These are phyloP conservation scores for Candolleomyces eurysporus DNA, from an alignment of 768 basidiomycete species.

Conservation along the genomic window DNA sequence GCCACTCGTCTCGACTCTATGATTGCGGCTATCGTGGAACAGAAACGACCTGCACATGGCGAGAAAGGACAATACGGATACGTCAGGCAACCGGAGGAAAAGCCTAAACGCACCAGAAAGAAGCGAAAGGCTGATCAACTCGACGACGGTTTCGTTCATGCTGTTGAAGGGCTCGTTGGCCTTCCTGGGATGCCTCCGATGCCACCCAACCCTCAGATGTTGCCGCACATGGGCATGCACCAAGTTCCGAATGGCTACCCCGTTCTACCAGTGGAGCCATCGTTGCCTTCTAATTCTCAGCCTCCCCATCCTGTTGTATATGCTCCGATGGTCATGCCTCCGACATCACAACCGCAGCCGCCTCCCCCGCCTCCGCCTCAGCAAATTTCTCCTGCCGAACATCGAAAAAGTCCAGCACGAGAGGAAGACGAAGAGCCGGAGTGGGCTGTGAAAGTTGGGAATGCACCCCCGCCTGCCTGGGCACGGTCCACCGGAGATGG, in stretches of 20 bases:
- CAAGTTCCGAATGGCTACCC: not conserved
- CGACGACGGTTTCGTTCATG: constrained; percentile 20
- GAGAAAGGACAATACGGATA: constrained; percentile 85
- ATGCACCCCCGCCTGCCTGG: constrained; percentile 66
- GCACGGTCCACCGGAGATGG: constrained; percentile 44
- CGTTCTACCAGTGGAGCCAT: not conserved
- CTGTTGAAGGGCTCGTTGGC: constrained; percentile 17
- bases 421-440: constrained; percentile 63
- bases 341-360: constrained; percentile 11
- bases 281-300: constrained; percentile 3
- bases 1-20: constrained; percentile 59
- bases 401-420: constrained; percentile 46
- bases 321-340: constrained; percentile 9
- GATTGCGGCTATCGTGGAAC: constrained; percentile 65
- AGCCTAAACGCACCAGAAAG: constrained; percentile 54
- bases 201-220: constrained; percentile 12
- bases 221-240: constrained; percentile 6
- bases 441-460: constrained; percentile 67
- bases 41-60: constrained; percentile 64
- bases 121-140: constrained; percentile 32
- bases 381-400: constrained; percentile 22
- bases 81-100: constrained; percentile 72
- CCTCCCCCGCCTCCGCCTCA: constrained; percentile 13
- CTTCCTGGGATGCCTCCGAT: constrained; percentile 13
- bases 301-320: constrained; percentile 8